Base-by-base conservation (phyloP, 2,329 filamentous ascomycete genomes). In the Neoascochyta sp. region DNA sequence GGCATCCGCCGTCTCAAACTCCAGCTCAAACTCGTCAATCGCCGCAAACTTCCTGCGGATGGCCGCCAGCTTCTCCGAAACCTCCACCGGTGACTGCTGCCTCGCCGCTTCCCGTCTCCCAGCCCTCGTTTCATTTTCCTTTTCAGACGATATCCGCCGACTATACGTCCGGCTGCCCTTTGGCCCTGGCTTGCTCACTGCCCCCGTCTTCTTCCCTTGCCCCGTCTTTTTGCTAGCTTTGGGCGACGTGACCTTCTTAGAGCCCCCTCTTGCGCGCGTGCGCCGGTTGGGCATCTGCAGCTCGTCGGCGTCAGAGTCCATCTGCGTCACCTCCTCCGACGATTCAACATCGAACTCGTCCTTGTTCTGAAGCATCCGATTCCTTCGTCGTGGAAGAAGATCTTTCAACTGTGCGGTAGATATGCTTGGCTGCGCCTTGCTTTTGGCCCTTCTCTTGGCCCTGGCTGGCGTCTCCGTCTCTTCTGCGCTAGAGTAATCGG, bases 11-110 rank as follows among this genome's bases (percentile, higher is more conserved):
- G 63, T 70, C 54, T 71, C 70, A 47, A 72, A 73, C 25, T 71
- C 68, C 53, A 73, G 60, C 36, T 71, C 69, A 58, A 68, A 72
- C 14, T 64, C 51, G 45, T 73, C 70, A 4, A 73, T 63, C 32
- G 71, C 68, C 15, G 60, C 65, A 41, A 73, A 73, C 44, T 70
- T 71, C 43, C 64, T 62, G 40, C 62, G 63, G 15, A 66, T 66
- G 2, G 57, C 64, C 39, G 62, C 60, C 19, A 73, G 48, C 44
- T 67, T 64, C 8, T 52, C 50, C 1, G 49, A 53, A 7, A 50
- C 39, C 26, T 37, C 42, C 11, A 43, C 36, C 11, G 45, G 48
- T 10, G 60, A 60, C 4, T 49, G 39, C 41, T 62, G 55, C 10
- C 33, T 49, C 16, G 49, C 35, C 16, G 47, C 48, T 8, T 47